Evolutionary conservation across 345 rosid genomes (phyloP).

Genomic region (Ceriops tagal): DNA sequence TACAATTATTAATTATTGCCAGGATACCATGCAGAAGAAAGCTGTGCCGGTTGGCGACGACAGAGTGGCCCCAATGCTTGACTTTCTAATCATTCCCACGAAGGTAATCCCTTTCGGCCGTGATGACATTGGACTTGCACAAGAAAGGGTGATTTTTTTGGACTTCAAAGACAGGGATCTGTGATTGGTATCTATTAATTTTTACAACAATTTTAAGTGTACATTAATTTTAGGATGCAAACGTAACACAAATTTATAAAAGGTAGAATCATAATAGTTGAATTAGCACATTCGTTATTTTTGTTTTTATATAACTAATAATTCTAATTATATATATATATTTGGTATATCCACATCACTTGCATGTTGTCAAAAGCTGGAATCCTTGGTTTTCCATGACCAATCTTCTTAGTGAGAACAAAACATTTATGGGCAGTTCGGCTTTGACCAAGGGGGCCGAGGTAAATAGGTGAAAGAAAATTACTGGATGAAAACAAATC

Average conservation of each 20-base stretch:
- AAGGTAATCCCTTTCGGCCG: constrained; percentile 24
- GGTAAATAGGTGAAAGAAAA: background rate
- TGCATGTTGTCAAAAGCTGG: too few species aligned
- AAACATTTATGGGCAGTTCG: background rate
- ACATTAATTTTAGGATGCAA: too few species aligned
- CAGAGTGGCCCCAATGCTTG: background rate
- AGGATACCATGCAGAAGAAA: background rate
- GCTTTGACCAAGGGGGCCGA: background rate
- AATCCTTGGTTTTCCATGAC: background rate
- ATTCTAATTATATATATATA: too few species aligned
- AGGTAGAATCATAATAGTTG: too few species aligned
- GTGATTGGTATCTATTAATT: background rate
- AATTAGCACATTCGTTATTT: too few species aligned
- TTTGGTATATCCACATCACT: too few species aligned
- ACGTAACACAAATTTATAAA: too few species aligned
- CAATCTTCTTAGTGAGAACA: background rate
- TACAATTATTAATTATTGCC: background rate
- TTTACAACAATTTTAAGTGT: background rate
- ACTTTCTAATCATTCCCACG: constrained; percentile 1
- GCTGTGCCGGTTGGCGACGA: background rate
- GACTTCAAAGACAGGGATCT: background rate
- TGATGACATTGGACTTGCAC: background rate
- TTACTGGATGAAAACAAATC: background rate
- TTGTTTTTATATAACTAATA: too few species aligned
- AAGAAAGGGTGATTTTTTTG: background rate